Evolutionary conservation across 1,139 yeast species (phyloP).

Genomic region (Zygoascus sp.): DNA sequence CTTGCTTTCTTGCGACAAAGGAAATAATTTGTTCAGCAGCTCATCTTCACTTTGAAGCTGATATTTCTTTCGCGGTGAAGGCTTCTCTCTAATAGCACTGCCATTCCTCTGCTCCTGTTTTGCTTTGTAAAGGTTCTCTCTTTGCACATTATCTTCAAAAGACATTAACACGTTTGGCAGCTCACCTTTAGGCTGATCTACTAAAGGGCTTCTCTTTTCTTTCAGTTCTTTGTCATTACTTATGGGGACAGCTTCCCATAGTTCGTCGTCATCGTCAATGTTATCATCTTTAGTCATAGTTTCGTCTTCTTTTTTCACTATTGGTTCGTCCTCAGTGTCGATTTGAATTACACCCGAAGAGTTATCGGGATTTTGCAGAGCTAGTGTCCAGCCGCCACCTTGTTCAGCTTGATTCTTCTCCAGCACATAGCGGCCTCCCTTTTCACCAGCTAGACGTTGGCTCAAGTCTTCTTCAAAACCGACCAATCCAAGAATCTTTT

Average conservation of each 20-base stretch:
- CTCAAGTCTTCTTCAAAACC: conserved; percentile 68
- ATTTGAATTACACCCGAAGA: conserved; percentile 25
- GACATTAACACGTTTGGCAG: conserved; percentile 21
- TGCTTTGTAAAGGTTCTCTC: conserved; percentile 26
- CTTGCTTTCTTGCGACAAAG: not conserved
- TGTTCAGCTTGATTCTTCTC: conserved; percentile 56
- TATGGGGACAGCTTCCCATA: conserved; percentile 16
- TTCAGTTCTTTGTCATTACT: conserved; percentile 7
- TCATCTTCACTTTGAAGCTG: conserved; percentile 7
- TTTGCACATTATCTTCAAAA: conserved; percentile 27
- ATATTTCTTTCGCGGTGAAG: conserved; percentile 4
- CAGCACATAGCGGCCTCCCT: conserved; percentile 69
- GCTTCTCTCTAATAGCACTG: not conserved
- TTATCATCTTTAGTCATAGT: conserved; percentile 16
- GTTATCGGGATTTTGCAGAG: conserved; percentile 47
- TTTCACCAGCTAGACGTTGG: conserved; percentile 76
- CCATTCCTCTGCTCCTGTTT: conserved; percentile 12
- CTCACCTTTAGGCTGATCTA: not conserved
- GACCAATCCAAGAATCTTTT: conserved; percentile 73
- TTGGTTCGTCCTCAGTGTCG: conserved; percentile 25
- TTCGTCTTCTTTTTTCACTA: not conserved
- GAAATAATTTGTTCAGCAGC: conserved; percentile 5
- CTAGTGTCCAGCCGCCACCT: conserved; percentile 71
- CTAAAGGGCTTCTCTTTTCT: not conserved
- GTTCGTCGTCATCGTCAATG: conserved; percentile 12